Evolutionary conservation across 2,329 filamentous ascomycete species (phyloP).

Genomic region (Chaetomium globosum): DNA sequence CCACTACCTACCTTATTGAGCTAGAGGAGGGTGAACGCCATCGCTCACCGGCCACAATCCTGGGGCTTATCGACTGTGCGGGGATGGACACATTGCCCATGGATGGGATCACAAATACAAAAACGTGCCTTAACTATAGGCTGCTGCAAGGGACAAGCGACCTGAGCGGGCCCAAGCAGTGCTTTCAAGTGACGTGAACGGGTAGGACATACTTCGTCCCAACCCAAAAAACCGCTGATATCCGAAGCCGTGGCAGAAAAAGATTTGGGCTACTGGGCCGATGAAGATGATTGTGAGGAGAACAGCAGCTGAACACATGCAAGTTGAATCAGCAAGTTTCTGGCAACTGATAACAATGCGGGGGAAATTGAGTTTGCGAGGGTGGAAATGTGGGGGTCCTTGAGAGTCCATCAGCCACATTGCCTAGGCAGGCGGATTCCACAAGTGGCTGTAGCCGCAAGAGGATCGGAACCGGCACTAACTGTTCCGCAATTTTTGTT

Average conservation of each 20-base stretch:
- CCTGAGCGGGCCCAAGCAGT: neutral
- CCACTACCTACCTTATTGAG: neutral
- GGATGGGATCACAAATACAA: neutral
- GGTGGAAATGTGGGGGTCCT: neutral
- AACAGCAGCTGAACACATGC: neutral
- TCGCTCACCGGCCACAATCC: neutral
- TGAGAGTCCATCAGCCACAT: constrained; percentile 19
- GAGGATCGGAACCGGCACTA: constrained; percentile 35
- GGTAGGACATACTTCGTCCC: neutral
- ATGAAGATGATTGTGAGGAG: neutral
- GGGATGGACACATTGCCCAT: neutral
- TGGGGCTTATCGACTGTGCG: neutral
- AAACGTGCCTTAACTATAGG: neutral
- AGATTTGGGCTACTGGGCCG: neutral
- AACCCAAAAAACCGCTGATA: neutral
- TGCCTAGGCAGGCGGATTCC: constrained; percentile 15
- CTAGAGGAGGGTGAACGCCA: neutral
- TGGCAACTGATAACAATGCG: neutral
- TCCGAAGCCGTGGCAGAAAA: neutral
- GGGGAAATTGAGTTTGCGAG: neutral
- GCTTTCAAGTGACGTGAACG: neutral
- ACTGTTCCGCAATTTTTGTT: constrained; percentile 37
- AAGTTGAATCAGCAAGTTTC: neutral
- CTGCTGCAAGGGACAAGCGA: neutral
- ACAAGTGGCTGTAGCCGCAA: constrained; percentile 28